Conservation (phyloP, 2,329 filamentous ascomycete genomes). For the Epichloe elymi region DNA sequence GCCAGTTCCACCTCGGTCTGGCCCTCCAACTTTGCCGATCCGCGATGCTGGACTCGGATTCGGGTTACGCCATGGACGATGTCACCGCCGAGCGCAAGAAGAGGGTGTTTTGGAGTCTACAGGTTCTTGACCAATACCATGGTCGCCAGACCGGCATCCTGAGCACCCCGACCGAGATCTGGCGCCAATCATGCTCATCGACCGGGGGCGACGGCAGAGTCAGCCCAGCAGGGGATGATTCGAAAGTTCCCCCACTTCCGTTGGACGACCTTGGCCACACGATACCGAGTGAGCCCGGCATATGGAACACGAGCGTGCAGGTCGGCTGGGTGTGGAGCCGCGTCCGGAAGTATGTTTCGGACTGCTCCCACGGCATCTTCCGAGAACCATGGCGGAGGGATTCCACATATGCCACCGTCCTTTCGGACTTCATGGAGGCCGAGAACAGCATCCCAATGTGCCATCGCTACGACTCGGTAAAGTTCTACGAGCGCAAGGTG, state of each 20-base stretch:
- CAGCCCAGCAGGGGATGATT: conserved; percentile 14
- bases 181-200: conserved; percentile 23
- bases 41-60: conserved; percentile 32
- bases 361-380: conserved; percentile 32
- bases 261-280: conserved; percentile 30
- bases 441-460: conserved; percentile 35
- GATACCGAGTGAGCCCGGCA: conserved; percentile 27
- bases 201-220: conserved; percentile 8
- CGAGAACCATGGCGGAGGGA: conserved; percentile 39
- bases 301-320: conserved; percentile 36
- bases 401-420: conserved; percentile 35
- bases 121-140: conserved; percentile 36
- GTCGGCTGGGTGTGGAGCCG: conserved; percentile 39
- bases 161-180: conserved; percentile 26
- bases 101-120: conserved; percentile 37
- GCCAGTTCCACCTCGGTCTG: conserved; percentile 36
- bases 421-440: conserved; percentile 37
- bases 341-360: conserved; percentile 31
- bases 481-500: conserved; percentile 35
- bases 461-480: conserved; percentile 38
- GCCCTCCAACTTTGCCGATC: conserved; percentile 37
- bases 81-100: conserved; percentile 30
- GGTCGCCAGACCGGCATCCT: conserved; percentile 32
- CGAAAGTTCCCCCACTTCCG: conserved; percentile 28
- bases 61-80: conserved; percentile 23